Percentiles rank a stretch among this genome's conserved stretches.
These are phyloP conservation scores for Sphagnum contortum DNA, from an alignment of 225 moss, liverwort and hornwort species.

Conservation along the genomic window DNA sequence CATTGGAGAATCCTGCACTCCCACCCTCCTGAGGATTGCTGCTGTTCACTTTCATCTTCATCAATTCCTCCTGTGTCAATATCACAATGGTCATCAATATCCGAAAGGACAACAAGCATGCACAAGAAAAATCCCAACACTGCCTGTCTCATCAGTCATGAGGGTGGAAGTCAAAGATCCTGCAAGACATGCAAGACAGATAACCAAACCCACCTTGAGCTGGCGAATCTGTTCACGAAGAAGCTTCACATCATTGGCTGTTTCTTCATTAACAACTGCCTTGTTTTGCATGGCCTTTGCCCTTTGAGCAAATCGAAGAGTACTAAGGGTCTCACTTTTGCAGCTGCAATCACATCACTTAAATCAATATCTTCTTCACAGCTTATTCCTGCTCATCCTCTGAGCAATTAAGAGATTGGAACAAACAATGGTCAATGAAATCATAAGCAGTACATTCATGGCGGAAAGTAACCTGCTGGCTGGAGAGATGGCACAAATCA, in stretches of 20 bases:
- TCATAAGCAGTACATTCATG: too few relatives aligned
- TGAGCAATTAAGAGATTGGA: background rate
- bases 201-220: conserved; percentile 39
- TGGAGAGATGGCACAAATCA: conserved; percentile 87
- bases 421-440: background rate
- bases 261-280: conserved; percentile 84
- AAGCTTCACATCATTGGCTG: conserved; percentile 66
- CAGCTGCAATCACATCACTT: conserved; percentile 29
- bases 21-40: conserved; percentile 22
- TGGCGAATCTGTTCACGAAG: conserved; percentile 82
- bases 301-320: conserved; percentile 78
- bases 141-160: background rate
- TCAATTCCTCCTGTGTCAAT: conserved; percentile 58
- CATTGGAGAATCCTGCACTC: conserved; percentile 26
- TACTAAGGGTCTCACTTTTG: conserved; percentile 77
- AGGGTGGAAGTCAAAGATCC: background rate
- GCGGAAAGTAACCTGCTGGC: conserved; percentile 52
- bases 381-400: too few relatives aligned
- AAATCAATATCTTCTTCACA: background rate
- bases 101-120: background rate
- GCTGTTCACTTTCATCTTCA: conserved; percentile 65
- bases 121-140: background rate
- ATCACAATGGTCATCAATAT: background rate
- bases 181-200: background rate
- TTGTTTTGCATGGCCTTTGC: conserved; percentile 85